A percentile compares a stretch with the other conserved stretches of the same genome.
These are phyloP conservation scores for Yamadazyma spencermartinsiae DNA, from an alignment of 1,139 yeast species.

Conservation along the genomic window DNA sequence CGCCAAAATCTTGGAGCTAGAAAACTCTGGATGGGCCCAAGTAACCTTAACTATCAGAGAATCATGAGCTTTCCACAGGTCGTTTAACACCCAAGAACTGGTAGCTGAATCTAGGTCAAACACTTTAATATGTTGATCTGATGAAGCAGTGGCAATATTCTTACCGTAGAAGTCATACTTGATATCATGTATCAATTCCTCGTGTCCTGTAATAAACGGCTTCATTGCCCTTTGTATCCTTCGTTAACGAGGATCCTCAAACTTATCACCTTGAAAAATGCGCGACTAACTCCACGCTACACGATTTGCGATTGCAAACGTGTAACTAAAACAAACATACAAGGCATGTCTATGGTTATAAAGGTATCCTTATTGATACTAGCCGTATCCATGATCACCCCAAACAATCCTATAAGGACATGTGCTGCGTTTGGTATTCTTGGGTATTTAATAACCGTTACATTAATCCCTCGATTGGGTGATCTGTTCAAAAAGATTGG, in stretches of 20 bases:
- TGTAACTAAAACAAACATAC: neutral
- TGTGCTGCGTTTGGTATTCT: conserved; percentile 65
- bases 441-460: conserved; percentile 61
- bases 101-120: conserved; percentile 65
- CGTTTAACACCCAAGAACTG: conserved; percentile 73
- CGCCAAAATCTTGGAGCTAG: conserved; percentile 70
- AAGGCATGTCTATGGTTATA: conserved; percentile 11
- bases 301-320: conserved; percentile 3
- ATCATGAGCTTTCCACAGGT: conserved; percentile 95
- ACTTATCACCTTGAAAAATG: neutral
- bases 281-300: neutral
- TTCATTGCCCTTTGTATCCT: conserved; percentile 32
- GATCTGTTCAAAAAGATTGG: conserved; percentile 75
- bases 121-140: conserved; percentile 88
- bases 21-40: conserved; percentile 96
- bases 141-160: conserved; percentile 86
- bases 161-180: conserved; percentile 89
- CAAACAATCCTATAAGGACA: conserved; percentile 44
- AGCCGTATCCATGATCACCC: conserved; percentile 23
- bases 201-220: conserved; percentile 87
- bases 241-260: conserved; percentile 3
- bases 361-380: conserved; percentile 20
- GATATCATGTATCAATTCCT: conserved; percentile 85
- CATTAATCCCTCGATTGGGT: conserved; percentile 66
- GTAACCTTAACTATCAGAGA: conserved; percentile 77